Percentiles rank a stretch among this genome's conserved stretches.
These are phyloP conservation scores for Pistacia integerrima DNA, from an alignment of 345 rosid genomes.

Conservation along the genomic window DNA sequence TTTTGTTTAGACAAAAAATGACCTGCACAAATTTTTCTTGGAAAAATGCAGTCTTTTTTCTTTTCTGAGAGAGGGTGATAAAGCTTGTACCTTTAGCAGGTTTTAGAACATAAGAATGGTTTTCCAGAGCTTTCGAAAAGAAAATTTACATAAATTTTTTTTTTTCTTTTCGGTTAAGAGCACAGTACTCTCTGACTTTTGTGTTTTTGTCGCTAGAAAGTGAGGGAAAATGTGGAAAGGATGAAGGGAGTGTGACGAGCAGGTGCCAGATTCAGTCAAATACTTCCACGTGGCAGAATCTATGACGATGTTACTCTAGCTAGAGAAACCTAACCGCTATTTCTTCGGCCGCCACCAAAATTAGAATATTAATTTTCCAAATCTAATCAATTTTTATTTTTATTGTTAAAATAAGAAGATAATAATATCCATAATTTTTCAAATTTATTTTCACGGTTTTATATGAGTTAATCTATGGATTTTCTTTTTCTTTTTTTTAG, in stretches of 20 bases:
- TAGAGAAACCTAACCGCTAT: neutral
- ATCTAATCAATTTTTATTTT: too few species aligned
- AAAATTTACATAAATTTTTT: too few species aligned
- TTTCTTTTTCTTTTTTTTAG: neutral
- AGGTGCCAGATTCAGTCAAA: conserved; percentile 25
- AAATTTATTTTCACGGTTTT: too few species aligned
- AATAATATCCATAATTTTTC: too few species aligned
- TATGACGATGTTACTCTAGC: neutral
- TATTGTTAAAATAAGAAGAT: too few species aligned
- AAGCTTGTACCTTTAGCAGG: neutral
- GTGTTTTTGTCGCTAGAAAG: neutral
- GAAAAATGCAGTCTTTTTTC: neutral
- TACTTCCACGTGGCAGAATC: neutral
- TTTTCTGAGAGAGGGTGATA: neutral
- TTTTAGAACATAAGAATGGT: neutral
- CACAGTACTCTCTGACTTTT: too few species aligned
- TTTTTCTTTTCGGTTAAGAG: too few species aligned
- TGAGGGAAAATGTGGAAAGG: neutral
- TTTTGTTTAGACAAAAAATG: neutral
- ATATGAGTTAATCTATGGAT: neutral
- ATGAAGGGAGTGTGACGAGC: conserved; percentile 25
- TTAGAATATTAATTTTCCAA: neutral
- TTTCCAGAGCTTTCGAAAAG: too few species aligned
- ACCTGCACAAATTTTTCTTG: too few species aligned
- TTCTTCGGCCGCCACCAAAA: neutral